Evolutionary conservation across 1,284 basidiomycete species (phyloP).

Genomic region (Sanghuangporus baumii): DNA sequence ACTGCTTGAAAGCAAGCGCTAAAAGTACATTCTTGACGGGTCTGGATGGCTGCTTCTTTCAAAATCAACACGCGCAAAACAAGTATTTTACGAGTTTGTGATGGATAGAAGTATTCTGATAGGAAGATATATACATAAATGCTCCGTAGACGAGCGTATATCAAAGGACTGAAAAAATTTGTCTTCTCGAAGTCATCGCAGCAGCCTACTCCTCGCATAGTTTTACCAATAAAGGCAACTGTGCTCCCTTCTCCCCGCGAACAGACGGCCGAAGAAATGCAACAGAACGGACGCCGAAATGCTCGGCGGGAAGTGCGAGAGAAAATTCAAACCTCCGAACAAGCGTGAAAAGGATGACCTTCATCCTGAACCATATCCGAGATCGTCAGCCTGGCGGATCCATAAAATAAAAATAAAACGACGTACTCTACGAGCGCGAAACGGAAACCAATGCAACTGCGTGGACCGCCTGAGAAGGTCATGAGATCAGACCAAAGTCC

Average conservation of each 20-base stretch:
- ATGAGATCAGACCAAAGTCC: conserved; percentile 28
- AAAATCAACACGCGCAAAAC: too few relatives aligned
- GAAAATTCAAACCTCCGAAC: conserved; percentile 23
- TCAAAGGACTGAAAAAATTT: too few relatives aligned
- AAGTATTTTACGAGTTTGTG: too few relatives aligned
- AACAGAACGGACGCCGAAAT: conserved; percentile 18
- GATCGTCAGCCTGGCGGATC: neutral
- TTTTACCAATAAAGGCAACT: conserved; percentile 24
- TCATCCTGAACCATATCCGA: conserved; percentile 20
- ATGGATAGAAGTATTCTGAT: too few relatives aligned
- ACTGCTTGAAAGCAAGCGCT: too few relatives aligned
- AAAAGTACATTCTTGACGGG: too few relatives aligned
- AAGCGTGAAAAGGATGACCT: conserved; percentile 23
- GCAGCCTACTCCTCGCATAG: neutral
- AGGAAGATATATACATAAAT: too few relatives aligned
- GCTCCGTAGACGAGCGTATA: too few relatives aligned
- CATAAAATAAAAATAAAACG: neutral
- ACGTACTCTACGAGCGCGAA: conserved; percentile 38
- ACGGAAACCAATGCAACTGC: conserved; percentile 35
- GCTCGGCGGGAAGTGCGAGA: conserved; percentile 22
- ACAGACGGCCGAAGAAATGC: conserved; percentile 21
- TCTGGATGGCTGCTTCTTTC: too few relatives aligned
- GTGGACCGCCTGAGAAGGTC: conserved; percentile 28
- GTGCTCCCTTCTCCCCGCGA: conserved; percentile 17
- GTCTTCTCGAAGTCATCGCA: neutral